Base-by-base conservation (phyloP, 805 yeast species). In the Millerozyma miso region DNA sequence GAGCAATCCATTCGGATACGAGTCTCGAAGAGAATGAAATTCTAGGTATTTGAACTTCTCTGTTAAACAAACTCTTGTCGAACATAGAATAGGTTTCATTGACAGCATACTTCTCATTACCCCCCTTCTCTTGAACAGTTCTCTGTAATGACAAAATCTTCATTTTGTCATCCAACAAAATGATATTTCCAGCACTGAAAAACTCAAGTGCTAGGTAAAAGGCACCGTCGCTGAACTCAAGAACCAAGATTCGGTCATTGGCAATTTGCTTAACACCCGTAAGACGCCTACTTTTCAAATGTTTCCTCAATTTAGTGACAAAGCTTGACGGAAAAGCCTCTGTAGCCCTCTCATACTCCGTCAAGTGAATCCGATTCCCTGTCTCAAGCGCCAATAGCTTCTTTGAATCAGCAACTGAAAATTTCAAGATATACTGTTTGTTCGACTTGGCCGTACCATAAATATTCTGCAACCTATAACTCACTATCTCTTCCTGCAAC, bases 151-250 rank as follows among this genome's bases (percentile, higher is more conserved):
- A 71, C 54, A 89, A 52, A 39, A 90, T 88, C 52, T 77, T 81
- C 46, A 71, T 62, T 16, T 82, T 75, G 20, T 79, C 74, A 60
- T 91, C 95, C 47, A 91, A 69, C 16, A 91, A 69, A 15, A 91
- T 68, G 42, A 91, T 78, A 58, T 91, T 91, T 19, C 99, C 99
- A 2, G 97, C 97, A 58, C 97, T 86, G 67, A 90, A 91, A 55
- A 91, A 91, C 62, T 91, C 99, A 41, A 91, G 63, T 0, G 88
- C 96, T 49, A 91, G 66, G 52, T 85, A 83, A 55, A 67, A 81
- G 40, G 78, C 54, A 2, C 96, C 96, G 54, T 88, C 96, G 36
- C 90, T 81, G 63, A 91, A 91, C 46, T 87, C 81, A 36, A 91
- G 62, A 0, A 89, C 95, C 35, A 88, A 69, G n/a, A 88, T 79